Evolutionary conservation across 2,329 filamentous ascomycete genomes (phyloP).

Genomic region (Lachnellula subtilissima): DNA sequence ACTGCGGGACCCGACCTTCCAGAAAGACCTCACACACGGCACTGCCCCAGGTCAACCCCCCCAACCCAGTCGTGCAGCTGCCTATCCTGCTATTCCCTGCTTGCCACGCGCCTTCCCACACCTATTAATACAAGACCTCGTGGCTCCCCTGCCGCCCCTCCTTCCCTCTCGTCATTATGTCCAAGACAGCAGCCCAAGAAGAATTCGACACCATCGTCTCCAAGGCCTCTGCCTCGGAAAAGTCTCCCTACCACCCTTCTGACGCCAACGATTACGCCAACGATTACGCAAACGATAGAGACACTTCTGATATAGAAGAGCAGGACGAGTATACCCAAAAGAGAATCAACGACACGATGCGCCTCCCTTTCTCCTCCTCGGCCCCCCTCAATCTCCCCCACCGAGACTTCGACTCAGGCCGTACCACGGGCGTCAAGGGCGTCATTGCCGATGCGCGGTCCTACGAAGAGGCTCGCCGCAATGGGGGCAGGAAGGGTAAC

Average conservation of each 20-base stretch:
- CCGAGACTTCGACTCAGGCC: constrained; percentile 58
- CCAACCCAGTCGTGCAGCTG: neutral
- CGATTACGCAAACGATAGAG: constrained; percentile 37
- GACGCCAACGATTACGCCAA: constrained; percentile 57
- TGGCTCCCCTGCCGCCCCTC: constrained; percentile 12
- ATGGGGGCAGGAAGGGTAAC: constrained; percentile 16
- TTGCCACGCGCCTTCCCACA: constrained; percentile 1
- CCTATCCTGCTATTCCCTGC: constrained; percentile 4
- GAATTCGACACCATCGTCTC: constrained; percentile 61
- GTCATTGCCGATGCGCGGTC: constrained; percentile 80
- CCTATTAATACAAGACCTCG: constrained; percentile 18
- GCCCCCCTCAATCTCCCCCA: constrained; percentile 56
- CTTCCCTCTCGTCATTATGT: neutral
- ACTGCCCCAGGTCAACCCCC: neutral
- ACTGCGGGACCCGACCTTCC: neutral
- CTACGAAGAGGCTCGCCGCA: constrained; percentile 62
- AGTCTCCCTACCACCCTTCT: constrained; percentile 40
- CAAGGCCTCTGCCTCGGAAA: constrained; percentile 41
- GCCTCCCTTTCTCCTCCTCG: constrained; percentile 54
- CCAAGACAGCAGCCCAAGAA: constrained; percentile 55
- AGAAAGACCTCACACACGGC: neutral
- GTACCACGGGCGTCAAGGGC: constrained; percentile 77
- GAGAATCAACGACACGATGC: constrained; percentile 60
- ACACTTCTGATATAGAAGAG: constrained; percentile 53
- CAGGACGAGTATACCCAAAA: constrained; percentile 32